phyloP scores from a whole-genome alignment of 257 asterid species.

The Solanum chilense region DNA sequence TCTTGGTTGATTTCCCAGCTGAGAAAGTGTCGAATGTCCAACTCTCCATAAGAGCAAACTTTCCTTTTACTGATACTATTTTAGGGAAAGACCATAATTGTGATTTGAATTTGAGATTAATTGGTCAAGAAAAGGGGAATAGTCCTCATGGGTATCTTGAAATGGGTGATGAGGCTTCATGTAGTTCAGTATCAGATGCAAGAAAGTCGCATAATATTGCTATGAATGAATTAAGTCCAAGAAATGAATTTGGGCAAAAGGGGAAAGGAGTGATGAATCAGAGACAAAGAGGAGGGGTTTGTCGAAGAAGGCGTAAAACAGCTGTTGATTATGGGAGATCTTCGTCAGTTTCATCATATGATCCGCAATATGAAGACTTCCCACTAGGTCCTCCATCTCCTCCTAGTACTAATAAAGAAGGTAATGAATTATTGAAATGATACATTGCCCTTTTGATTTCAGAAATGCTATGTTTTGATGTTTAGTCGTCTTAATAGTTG shows the following conservation, averaged over 20 bases:
- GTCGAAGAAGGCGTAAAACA: conserved; percentile 20
- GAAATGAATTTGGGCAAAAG: conserved; percentile 25
- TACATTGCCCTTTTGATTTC: neutral
- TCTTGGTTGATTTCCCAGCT: conserved; percentile 54
- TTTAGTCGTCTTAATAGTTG: neutral
- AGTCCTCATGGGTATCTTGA: conserved; percentile 25
- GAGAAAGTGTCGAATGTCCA: conserved; percentile 52
- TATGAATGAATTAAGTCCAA: conserved; percentile 1
- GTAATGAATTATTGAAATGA: conserved; percentile 13
- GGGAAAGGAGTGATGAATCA: conserved; percentile 45
- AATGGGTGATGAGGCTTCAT: conserved; percentile 52
- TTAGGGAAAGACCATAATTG: conserved; percentile 8
- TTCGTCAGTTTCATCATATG: conserved; percentile 32
- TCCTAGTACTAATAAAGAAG: conserved; percentile 15
- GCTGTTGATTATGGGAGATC: conserved; percentile 18
- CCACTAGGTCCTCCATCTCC: conserved; percentile 13
- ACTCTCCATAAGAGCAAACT: conserved; percentile 35
- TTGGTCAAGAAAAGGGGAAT: conserved; percentile 12
- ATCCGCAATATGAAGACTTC: conserved; percentile 18
- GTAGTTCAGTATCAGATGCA: conserved; percentile 45
- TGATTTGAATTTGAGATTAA: conserved; percentile 9
- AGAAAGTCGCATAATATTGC: conserved; percentile 17
- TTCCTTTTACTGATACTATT: conserved; percentile 41
- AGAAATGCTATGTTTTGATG: conserved; percentile 42
- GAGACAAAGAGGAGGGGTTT: conserved; percentile 38